phyloP scores from a whole-genome alignment of 345 rosid genomes.

The Excoecaria cochinchinensis region DNA sequence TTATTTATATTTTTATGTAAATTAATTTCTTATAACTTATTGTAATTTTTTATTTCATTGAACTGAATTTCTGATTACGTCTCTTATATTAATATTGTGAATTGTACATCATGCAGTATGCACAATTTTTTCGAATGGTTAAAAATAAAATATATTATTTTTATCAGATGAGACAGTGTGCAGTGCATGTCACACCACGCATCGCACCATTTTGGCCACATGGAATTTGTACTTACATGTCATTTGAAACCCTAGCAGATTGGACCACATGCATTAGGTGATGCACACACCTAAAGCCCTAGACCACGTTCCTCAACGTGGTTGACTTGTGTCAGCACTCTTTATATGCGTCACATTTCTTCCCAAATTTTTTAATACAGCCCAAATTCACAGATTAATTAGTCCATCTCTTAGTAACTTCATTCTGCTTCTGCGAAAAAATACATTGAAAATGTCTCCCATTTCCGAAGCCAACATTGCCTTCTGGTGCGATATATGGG shows the following conservation, averaged over 20 bases:
- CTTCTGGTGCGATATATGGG: background rate
- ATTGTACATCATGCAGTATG: too few relatives aligned
- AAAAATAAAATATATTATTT: too few relatives aligned
- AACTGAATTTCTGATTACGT: too few relatives aligned
- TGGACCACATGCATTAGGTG: slow-evolving; percentile 12
- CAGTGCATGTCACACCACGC: too few relatives aligned
- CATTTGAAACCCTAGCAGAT: background rate
- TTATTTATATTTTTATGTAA: too few relatives aligned
- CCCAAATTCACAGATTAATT: background rate
- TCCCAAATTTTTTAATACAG: background rate
- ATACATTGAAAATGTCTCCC: slow-evolving; percentile 12
- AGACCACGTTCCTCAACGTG: slow-evolving; percentile 24
- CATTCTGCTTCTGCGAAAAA: background rate
- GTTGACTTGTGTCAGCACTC: slow-evolving; percentile 13
- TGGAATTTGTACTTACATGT: slow-evolving; percentile 7
- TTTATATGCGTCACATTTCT: slow-evolving; percentile 7
- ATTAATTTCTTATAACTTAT: too few relatives aligned
- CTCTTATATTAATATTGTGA: too few relatives aligned
- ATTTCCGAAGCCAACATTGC: slow-evolving; percentile 8
- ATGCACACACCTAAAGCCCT: slow-evolving; percentile 6
- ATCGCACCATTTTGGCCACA: too few relatives aligned
- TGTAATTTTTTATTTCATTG: too few relatives aligned
- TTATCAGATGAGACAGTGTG: too few relatives aligned
- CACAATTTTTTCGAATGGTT: too few relatives aligned
- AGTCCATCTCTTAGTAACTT: background rate